These are phyloP conservation scores for Primulina huaijiensis DNA, from an alignment of 257 asterid genomes.

Conservation along the genomic window DNA sequence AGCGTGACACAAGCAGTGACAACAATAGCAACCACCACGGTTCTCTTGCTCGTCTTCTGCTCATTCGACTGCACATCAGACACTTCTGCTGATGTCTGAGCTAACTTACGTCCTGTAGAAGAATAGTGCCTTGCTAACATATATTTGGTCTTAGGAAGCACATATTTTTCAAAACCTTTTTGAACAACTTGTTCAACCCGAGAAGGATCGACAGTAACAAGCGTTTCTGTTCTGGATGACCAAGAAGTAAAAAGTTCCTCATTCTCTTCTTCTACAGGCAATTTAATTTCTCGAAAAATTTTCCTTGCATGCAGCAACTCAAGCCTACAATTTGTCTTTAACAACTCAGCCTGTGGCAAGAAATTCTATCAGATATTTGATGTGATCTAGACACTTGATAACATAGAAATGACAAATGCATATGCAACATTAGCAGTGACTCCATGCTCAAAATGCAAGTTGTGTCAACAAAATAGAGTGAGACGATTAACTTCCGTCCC, in stretches of 20 bases:
- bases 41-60: conserved; percentile 32
- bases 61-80: conserved; percentile 33
- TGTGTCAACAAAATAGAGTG: not conserved
- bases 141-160: conserved; percentile 37
- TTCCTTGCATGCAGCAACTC: conserved; percentile 49
- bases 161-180: conserved; percentile 48
- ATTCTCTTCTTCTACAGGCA: conserved; percentile 24
- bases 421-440: not conserved
- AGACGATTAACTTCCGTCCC: too few relatives aligned
- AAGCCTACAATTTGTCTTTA: conserved; percentile 48
- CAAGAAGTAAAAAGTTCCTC: conserved; percentile 25
- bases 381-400: conserved; percentile 7
- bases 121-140: conserved; percentile 35
- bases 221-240: conserved; percentile 26
- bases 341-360: conserved; percentile 62
- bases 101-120: conserved; percentile 49
- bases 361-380: conserved; percentile 29
- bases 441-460: not conserved
- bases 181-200: conserved; percentile 47
- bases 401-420: not conserved
- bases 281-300: conserved; percentile 42
- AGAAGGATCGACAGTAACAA: conserved; percentile 34
- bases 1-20: conserved; percentile 63
- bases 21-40: conserved; percentile 54
- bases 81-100: conserved; percentile 46